A percentile compares a stretch with the other conserved stretches of the same genome.
Evolutionary conservation across 495 filamentous ascomycete species (phyloP).

Genomic region (Penicillium bovifimosum): DNA sequence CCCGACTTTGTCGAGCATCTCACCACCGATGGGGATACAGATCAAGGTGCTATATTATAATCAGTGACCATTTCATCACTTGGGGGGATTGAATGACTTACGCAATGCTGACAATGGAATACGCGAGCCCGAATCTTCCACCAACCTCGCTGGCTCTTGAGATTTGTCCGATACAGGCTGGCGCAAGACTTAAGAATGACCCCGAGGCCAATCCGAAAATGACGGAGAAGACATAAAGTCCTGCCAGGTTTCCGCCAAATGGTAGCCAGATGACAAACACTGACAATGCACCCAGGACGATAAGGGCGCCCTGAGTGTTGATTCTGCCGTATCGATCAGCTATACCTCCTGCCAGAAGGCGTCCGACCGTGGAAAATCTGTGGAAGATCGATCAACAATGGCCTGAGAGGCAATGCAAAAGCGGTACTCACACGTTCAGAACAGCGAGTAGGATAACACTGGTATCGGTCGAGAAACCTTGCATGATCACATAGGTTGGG

Average conservation of each 20-base stretch:
- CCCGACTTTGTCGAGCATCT: conserved; percentile 39
- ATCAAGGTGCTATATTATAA: conserved; percentile 27
- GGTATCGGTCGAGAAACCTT: conserved; percentile 31
- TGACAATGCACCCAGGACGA: conserved; percentile 42
- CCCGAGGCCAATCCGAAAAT: conserved; percentile 59
- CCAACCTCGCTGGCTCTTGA: conserved; percentile 60
- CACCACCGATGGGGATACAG: conserved; percentile 38
- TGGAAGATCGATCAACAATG: background rate
- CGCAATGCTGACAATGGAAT: conserved; percentile 60
- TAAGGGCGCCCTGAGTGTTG: conserved; percentile 45
- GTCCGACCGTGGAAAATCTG: conserved; percentile 47
- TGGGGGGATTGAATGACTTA: conserved; percentile 13
- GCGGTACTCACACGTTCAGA: conserved; percentile 27
- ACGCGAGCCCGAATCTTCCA: conserved; percentile 60
- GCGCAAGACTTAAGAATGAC: conserved; percentile 56
- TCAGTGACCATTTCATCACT: background rate
- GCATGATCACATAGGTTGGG: conserved; percentile 44
- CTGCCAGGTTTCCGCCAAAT: conserved; percentile 42
- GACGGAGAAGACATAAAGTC: conserved; percentile 52
- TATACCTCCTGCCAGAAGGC: conserved; percentile 62
- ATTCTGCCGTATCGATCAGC: conserved; percentile 68
- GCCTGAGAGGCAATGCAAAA: background rate
- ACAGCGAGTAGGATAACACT: conserved; percentile 34
- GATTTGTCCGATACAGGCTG: conserved; percentile 57
- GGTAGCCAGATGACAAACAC: conserved; percentile 57